Conservation (phyloP, 495 filamentous ascomycete species). For the Cairneyella variabilis region DNA sequence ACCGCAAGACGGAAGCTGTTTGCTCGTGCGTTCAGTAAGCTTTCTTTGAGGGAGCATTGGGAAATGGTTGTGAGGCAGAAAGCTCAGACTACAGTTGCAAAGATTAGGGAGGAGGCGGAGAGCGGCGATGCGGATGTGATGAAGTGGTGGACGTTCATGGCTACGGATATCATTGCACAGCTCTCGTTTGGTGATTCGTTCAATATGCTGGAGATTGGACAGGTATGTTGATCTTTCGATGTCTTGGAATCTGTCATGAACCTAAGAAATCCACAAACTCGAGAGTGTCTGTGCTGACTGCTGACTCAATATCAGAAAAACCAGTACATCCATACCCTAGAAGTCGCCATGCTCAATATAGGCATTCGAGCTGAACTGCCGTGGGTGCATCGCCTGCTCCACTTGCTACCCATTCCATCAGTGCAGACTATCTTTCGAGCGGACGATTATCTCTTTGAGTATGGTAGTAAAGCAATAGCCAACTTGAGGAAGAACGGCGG, state of each 20-base stretch:
- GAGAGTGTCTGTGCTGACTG: too few species aligned
- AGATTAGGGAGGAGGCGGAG: not conserved
- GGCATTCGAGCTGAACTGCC: conserved; percentile 59
- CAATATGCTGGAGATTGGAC: conserved; percentile 54
- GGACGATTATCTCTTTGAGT: not conserved
- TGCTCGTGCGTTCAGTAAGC: not conserved
- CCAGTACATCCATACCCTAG: conserved; percentile 46
- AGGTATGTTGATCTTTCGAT: too few species aligned
- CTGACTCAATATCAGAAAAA: too few species aligned
- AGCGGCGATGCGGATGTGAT: conserved; percentile 48
- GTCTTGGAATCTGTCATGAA: too few species aligned
- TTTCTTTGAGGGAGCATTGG: not conserved
- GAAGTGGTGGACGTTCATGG: conserved; percentile 91
- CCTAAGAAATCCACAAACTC: too few species aligned
- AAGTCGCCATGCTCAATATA: conserved; percentile 49
- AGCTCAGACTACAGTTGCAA: not conserved
- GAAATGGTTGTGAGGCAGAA: not conserved
- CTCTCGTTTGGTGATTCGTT: conserved; percentile 54
- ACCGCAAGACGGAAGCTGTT: not conserved
- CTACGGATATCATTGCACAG: conserved; percentile 86
- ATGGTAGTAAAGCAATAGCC: not conserved
- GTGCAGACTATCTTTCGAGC: not conserved
- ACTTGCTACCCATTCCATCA: not conserved
- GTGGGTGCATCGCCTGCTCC: not conserved
- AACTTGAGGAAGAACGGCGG: not conserved